A percentile compares a stretch with the other conserved stretches of the same genome.
These are phyloP conservation scores for Aristolochia californica DNA, from an alignment of 164 flowering plant species.

Conservation along the genomic window DNA sequence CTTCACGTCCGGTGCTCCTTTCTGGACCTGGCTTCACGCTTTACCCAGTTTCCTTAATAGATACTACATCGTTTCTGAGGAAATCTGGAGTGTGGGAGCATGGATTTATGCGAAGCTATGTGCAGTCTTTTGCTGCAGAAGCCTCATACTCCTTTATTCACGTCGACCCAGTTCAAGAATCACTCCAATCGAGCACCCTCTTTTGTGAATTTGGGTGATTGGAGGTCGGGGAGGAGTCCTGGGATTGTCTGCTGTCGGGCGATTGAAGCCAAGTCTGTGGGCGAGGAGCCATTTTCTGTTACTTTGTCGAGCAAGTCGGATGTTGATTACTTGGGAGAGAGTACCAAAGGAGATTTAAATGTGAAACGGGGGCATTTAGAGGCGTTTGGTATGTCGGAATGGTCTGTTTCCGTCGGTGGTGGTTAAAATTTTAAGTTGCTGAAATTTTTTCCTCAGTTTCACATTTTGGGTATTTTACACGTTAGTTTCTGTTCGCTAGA, in stretches of 20 bases:
- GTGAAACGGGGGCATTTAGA: slow-evolving; percentile 22
- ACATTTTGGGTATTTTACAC: too few relatives aligned
- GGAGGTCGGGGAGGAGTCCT: slow-evolving; percentile 1
- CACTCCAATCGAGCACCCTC: background rate
- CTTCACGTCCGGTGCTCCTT: too few relatives aligned
- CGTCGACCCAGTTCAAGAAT: slow-evolving; percentile 7
- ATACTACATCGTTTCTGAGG: too few relatives aligned
- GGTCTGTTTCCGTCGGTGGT: too few relatives aligned
- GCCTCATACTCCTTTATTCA: too few relatives aligned
- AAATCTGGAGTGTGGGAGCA: too few relatives aligned
- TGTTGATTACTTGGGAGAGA: slow-evolving; percentile 30
- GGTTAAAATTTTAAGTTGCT: too few relatives aligned
- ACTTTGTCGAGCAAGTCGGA: slow-evolving; percentile 27
- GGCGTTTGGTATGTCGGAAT: slow-evolving; percentile 11
- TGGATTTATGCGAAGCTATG: too few relatives aligned
- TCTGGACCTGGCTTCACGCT: too few relatives aligned
- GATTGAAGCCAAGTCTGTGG: slow-evolving; percentile 7
- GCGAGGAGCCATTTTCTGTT: slow-evolving; percentile 21
- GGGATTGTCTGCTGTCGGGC: slow-evolving; percentile 12
- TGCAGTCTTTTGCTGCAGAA: background rate
- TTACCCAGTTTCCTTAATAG: too few relatives aligned
- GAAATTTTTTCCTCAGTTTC: too few relatives aligned
- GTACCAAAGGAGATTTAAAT: slow-evolving; percentile 31
- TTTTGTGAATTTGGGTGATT: slow-evolving; percentile 7
- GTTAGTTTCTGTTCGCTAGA: too few relatives aligned